Conservation (phyloP, 1,284 basidiomycete species). For the Stygiomarasmius scandens region DNA sequence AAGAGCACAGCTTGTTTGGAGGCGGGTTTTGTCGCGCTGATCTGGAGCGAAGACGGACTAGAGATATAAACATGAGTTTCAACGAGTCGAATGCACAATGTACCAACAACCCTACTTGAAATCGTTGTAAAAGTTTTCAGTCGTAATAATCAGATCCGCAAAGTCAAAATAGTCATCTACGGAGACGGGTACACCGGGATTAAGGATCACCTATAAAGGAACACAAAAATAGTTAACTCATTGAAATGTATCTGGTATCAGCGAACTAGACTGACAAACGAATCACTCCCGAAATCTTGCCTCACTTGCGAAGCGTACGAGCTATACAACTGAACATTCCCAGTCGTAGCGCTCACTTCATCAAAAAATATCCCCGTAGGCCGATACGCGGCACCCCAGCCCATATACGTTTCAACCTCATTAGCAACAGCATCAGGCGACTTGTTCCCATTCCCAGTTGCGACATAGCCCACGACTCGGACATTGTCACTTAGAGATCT, state of each 20-base stretch:
- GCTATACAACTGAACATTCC: constrained; percentile 19
- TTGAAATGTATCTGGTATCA: too few relatives aligned
- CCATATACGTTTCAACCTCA: constrained; percentile 36
- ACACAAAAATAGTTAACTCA: too few relatives aligned
- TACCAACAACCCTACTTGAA: constrained; percentile 18
- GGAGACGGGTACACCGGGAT: constrained; percentile 19
- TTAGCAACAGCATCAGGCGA: constrained; percentile 21
- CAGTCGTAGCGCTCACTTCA: constrained; percentile 24
- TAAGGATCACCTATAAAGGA: constrained; percentile 20
- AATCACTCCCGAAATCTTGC: background rate
- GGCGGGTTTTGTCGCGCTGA: constrained; percentile 18
- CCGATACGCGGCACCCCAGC: constrained; percentile 31
- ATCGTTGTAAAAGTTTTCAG: constrained; percentile 19
- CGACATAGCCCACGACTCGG: constrained; percentile 38
- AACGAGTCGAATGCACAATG: background rate
- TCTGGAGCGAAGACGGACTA: constrained; percentile 10
- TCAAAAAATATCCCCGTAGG: constrained; percentile 43
- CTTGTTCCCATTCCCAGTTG: constrained; percentile 26
- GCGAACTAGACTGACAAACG: constrained; percentile 2
- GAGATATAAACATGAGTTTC: background rate
- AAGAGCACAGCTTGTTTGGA: constrained; percentile 23
- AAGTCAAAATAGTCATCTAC: constrained; percentile 20
- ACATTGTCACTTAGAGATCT: constrained; percentile 26
- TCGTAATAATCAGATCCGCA: constrained; percentile 23
- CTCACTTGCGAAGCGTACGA: constrained; percentile 13